Conservation (phyloP, 75 land plant genomes). For the Cryptomeria japonica region DNA sequence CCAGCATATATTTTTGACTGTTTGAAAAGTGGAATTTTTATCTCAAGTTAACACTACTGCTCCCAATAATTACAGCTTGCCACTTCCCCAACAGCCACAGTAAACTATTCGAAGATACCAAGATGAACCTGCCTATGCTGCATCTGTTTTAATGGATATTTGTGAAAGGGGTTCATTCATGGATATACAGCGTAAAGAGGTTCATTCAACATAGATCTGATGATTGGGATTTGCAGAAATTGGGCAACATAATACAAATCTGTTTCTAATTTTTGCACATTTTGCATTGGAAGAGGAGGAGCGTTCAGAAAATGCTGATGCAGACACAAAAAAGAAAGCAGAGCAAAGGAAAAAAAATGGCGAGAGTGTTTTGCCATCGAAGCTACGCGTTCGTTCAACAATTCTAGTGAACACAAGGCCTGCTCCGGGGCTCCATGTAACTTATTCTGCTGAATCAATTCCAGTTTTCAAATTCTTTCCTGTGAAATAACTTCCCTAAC, state of each 20-base stretch:
- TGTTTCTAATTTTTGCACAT: background rate
- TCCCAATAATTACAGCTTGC: no score
- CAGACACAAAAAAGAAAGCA: background rate
- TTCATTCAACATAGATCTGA: no score
- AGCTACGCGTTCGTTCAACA: constrained; percentile 52
- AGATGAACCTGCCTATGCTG: no score
- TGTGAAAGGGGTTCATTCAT: background rate
- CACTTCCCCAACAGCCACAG: no score
- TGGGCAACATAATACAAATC: background rate
- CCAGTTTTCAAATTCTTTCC: background rate
- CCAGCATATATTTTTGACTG: no score
- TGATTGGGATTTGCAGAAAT: background rate
- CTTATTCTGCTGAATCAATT: background rate
- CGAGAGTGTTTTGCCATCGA: constrained; percentile 19
- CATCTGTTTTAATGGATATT: no score
- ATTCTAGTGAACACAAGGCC: constrained; percentile 65
- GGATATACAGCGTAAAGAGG: no score
- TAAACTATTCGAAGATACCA: no score
- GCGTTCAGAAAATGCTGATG: background rate
- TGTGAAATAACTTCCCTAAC: background rate
- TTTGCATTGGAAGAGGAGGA: background rate
- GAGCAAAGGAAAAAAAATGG: background rate
- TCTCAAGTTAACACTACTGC: no score
- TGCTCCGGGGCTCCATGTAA: constrained; percentile 67
- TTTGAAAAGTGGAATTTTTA: no score